Conservation (phyloP, 345 rosid genomes). For the Anacardium occidentale region DNA sequence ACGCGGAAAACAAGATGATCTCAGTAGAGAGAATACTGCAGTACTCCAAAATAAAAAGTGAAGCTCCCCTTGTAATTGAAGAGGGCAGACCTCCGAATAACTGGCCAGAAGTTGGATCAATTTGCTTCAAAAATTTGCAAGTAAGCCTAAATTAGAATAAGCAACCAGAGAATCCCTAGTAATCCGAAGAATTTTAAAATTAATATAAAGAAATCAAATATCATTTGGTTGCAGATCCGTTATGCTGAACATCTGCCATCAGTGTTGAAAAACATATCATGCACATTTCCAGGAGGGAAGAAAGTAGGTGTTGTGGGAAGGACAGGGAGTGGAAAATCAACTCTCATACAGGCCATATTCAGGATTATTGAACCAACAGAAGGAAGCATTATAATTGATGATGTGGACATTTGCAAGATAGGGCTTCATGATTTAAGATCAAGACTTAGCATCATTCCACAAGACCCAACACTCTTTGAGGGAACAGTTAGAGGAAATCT, state of each 20-base stretch:
- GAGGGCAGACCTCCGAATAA: slow-evolving; percentile 59
- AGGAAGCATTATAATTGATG: slow-evolving; percentile 79
- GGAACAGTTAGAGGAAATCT: slow-evolving; percentile 91
- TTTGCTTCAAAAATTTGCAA: slow-evolving; percentile 72
- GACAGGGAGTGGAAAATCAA: slow-evolving; percentile 96
- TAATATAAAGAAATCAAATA: too few species aligned
- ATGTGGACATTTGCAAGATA: slow-evolving; percentile 70
- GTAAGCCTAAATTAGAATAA: slow-evolving; percentile 28
- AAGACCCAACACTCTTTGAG: slow-evolving; percentile 91
- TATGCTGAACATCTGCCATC: slow-evolving; percentile 92
- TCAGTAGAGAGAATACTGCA: slow-evolving; percentile 91
- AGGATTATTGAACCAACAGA: slow-evolving; percentile 83
- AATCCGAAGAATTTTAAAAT: too few species aligned
- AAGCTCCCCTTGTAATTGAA: slow-evolving; percentile 67
- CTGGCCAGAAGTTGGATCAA: slow-evolving; percentile 86
- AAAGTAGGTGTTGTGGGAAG: slow-evolving; percentile 95
- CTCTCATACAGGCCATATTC: slow-evolving; percentile 83
- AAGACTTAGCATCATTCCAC: slow-evolving; percentile 91
- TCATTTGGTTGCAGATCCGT: slow-evolving; percentile 52
- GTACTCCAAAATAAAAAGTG: slow-evolving; percentile 70
- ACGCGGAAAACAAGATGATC: slow-evolving; percentile 90
- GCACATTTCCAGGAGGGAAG: slow-evolving; percentile 78
- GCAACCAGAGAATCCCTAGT: too few species aligned
- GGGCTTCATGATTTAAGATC: slow-evolving; percentile 88
- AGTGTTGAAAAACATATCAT: slow-evolving; percentile 69